Evolutionary conservation across 2,329 filamentous ascomycete genomes (phyloP).

Genomic region (Macroventuria anomochaeta): DNA sequence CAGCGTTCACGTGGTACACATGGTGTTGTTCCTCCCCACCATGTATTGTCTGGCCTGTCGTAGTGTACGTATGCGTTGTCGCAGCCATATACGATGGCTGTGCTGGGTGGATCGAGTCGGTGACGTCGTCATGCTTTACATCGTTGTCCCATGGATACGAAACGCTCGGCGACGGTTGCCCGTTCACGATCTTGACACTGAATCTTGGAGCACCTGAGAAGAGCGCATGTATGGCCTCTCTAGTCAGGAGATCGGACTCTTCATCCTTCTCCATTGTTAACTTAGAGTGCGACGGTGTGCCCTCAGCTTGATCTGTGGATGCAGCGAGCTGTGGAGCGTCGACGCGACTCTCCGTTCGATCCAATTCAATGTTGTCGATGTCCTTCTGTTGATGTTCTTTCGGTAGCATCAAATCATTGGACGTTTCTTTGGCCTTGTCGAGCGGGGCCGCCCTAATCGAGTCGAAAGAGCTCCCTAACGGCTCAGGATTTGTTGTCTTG

Average conservation of each 20-base stretch:
- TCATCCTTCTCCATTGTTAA: slow-evolving; percentile 21
- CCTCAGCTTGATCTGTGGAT: slow-evolving; percentile 17
- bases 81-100: slow-evolving; percentile 49
- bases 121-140: slow-evolving; percentile 66
- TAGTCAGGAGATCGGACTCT: slow-evolving; percentile 36
- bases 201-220: slow-evolving; percentile 80
- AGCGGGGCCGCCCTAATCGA: slow-evolving; percentile 3
- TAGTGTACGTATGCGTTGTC: slow-evolving; percentile 36
- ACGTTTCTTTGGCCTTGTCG: background rate
- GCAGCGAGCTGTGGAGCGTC: background rate
- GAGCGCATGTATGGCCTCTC: slow-evolving; percentile 69
- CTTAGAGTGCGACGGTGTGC: slow-evolving; percentile 20
- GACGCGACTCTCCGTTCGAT: background rate
- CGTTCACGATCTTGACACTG: slow-evolving; percentile 66
- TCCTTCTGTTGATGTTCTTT: background rate
- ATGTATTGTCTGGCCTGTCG: slow-evolving; percentile 16
- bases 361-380: background rate
- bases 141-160: slow-evolving; percentile 71
- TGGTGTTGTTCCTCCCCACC: slow-evolving; percentile 28
- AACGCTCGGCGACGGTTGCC: slow-evolving; percentile 67
- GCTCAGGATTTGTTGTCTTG: background rate
- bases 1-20: slow-evolving; percentile 42
- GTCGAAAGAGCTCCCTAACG: background rate
- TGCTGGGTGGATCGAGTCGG: slow-evolving; percentile 54
- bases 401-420: background rate